Evolutionary conservation across 768 basidiomycete genomes (phyloP).

Genomic region (Artomyces pyxidatus): DNA sequence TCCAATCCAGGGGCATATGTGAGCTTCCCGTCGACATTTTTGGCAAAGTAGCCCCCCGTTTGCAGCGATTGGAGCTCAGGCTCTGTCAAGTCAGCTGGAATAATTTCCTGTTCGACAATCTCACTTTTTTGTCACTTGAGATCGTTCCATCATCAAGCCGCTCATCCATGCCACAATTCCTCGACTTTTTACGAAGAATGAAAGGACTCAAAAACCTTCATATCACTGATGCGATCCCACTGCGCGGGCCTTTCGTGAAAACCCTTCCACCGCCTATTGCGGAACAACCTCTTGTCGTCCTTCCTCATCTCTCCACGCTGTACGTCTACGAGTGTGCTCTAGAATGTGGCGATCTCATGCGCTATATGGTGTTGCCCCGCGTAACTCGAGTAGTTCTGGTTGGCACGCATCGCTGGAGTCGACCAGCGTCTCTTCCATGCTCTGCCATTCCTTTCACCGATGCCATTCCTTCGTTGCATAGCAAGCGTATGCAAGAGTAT

Average conservation of each 20-base stretch:
- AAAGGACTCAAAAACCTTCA: neutral
- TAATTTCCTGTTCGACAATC: neutral
- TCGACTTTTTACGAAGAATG: neutral
- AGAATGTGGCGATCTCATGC: neutral
- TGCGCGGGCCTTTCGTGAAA: neutral
- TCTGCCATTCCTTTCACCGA: neutral
- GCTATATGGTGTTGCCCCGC: neutral
- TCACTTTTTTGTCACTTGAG: neutral
- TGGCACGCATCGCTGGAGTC: neutral
- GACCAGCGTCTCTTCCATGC: neutral
- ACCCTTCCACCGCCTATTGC: neutral
- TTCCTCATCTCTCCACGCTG: neutral
- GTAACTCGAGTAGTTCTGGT: neutral
- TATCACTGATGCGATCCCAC: neutral
- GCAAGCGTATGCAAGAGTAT: neutral
- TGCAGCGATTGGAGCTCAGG: slow-evolving; percentile 1
- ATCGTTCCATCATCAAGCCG: neutral
- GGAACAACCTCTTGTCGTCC: neutral
- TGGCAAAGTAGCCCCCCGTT: slow-evolving; percentile 1
- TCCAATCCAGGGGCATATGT: neutral
- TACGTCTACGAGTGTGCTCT: neutral
- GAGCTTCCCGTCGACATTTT: neutral
- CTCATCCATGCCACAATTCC: neutral
- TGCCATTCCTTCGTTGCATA: neutral
- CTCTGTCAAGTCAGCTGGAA: slow-evolving; percentile 6